A percentile compares a stretch with the other conserved stretches of the same genome.
These are phyloP conservation scores for Stachybotrys chlorohalonatus DNA, from an alignment of 2,329 filamentous ascomycete genomes.

Conservation along the genomic window DNA sequence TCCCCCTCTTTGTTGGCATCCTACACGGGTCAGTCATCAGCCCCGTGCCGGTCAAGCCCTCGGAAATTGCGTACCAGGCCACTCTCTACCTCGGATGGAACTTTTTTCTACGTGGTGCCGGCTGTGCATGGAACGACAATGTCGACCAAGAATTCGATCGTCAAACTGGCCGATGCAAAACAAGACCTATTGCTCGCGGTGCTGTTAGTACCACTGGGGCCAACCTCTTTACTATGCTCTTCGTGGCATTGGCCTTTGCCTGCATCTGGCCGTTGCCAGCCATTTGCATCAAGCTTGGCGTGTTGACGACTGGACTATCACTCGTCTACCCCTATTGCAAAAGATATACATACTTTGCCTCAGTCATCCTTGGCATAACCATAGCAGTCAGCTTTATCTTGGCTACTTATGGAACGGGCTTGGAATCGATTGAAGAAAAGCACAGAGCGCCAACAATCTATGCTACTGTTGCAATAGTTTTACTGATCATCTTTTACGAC, in stretches of 20 bases:
- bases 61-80: conserved; percentile 12
- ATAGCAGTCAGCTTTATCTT: conserved; percentile 27
- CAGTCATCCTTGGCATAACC: conserved; percentile 39
- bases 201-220: conserved; percentile 35
- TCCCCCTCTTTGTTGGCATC: conserved; percentile 33
- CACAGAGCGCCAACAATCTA: conserved; percentile 7
- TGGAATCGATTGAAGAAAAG: conserved; percentile 5
- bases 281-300: conserved; percentile 19
- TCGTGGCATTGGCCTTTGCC: conserved; percentile 1
- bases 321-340: conserved; percentile 41
- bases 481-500: conserved; percentile 23
- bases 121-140: conserved; percentile 47
- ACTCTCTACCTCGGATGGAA: conserved; percentile 29
- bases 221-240: conserved; percentile 15
- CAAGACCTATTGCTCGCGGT: conserved; percentile 41
- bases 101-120: conserved; percentile 38
- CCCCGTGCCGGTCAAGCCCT: conserved; percentile 18
- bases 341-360: conserved; percentile 41
- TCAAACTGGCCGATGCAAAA: conserved; percentile 37
- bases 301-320: conserved; percentile 31
- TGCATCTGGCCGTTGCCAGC: conserved; percentile 2
- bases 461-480: conserved; percentile 10
- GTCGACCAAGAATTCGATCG: conserved; percentile 45
- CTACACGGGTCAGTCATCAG: conserved; percentile 34
- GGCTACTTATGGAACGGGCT: conserved; percentile 5